phyloP scores from a whole-genome alignment of 1,284 basidiomycete species.

The Puccinia horiana region DNA sequence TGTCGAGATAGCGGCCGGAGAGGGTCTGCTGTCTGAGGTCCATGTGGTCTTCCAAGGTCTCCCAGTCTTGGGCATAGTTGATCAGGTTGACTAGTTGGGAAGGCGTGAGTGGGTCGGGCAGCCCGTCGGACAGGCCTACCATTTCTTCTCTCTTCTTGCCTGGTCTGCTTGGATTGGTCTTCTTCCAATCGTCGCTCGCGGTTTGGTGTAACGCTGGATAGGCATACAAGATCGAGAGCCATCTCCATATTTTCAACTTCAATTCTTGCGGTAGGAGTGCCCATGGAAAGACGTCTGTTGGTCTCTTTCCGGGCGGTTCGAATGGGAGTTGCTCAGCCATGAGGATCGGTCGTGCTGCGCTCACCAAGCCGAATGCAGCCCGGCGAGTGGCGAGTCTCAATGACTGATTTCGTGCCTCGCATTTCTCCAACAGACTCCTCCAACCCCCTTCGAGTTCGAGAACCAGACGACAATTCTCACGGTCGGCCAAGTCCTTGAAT shows the following conservation, averaged over 20 bases:
- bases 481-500: not conserved
- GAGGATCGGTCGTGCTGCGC: constrained; percentile 11
- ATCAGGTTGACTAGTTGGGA: constrained; percentile 1
- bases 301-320: not conserved
- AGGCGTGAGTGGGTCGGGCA: constrained; percentile 30
- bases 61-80: not conserved
- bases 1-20: not conserved
- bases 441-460: constrained; percentile 27
- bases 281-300: constrained; percentile 14
- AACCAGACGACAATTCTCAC: not conserved
- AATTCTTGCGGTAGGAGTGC: constrained; percentile 33
- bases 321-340: not conserved
- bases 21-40: not conserved
- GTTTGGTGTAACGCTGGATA: constrained; percentile 35
- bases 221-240: constrained; percentile 16
- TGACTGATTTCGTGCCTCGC: constrained; percentile 25
- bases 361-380: constrained; percentile 22
- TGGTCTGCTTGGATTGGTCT: too few species aligned
- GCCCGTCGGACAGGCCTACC: too few species aligned
- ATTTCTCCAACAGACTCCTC: constrained; percentile 12
- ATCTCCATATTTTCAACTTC: constrained; percentile 29
- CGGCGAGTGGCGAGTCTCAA: constrained; percentile 28
- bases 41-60: constrained; percentile 16
- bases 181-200: too few species aligned
- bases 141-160: too few species aligned